Evolutionary conservation across 1,139 yeast species (phyloP), one percentile per base, ranked within the genome.

Genomic region (Lodderomyces margitis): DNA sequence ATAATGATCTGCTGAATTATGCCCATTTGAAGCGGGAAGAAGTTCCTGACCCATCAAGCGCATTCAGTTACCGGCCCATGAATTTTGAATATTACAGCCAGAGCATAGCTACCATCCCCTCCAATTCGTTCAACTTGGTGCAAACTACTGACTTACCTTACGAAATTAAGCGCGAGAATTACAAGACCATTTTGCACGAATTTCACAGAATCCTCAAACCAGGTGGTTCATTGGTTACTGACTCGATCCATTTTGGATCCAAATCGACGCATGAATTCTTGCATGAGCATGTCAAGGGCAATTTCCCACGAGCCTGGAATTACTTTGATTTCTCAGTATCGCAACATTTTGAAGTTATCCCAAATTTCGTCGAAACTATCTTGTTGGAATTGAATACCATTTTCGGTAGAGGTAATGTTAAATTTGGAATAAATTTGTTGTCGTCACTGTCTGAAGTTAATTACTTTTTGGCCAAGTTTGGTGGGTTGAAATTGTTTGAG

Each of bases 211-310:
- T 71, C 16, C 56, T 72, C 39, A 63, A 62, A 42, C 54, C 49
- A 2, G 75, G 67, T 1, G 78, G 76, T 1, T 40, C 51, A 1
- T 40, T 71, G 4, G 74, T 70, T 42, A 42, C 64, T 7, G 72
- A 74, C 2, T 40, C 59, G 3, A 51, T 67, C 8, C 55, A 56
- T 38, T 50, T 54, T 43, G 65, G 65, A 8, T 45, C 46, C 8
- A 31, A 39, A 21, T 34, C 43, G 4, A 17, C 39, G 11, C 31
- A 51, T n/a, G 56, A 51, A 11, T 53, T 55, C 9, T 41, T 52
- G 12, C 44, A 24, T 6, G 40, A 43, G 7, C 49, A 45, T 23
- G 36, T 38, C 20, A 40, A 31, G 27, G 50, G 50, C 3, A 23
- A 31, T 37, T 39, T 48, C 38, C 46, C 46, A 16, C 11, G 34